Evolutionary conservation across 2,329 filamentous ascomycete genomes (phyloP).

Genomic region (Colletotrichum australisinense): DNA sequence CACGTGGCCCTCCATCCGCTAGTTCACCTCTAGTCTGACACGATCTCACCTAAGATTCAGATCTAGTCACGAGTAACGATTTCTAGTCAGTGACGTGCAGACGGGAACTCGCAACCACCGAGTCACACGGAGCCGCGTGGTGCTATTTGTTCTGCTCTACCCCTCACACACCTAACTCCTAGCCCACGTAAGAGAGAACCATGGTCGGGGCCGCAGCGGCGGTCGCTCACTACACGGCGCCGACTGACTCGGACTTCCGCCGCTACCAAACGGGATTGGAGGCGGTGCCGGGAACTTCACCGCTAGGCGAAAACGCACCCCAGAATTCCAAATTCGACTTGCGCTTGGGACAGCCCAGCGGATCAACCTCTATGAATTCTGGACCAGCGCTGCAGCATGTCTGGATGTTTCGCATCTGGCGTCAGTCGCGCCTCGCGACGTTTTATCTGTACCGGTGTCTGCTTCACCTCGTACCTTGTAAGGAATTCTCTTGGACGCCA

Average conservation of each 20-base stretch:
- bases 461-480: too few species aligned
- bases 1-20: not conserved
- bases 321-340: too few species aligned
- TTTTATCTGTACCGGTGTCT: too few species aligned
- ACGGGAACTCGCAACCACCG: constrained; percentile 18
- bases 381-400: too few species aligned
- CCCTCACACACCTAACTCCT: not conserved
- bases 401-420: too few species aligned
- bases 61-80: not conserved
- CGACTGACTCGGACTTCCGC: constrained; percentile 52
- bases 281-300: not conserved
- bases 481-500: too few species aligned
- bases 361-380: too few species aligned
- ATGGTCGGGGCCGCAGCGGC: constrained; percentile 38
- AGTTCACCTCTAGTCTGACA: not conserved
- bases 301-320: too few species aligned
- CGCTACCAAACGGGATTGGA: constrained; percentile 66
- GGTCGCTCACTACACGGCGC: constrained; percentile 37
- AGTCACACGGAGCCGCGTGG: constrained; percentile 1
- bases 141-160: not conserved
- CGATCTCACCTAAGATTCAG: not conserved
- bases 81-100: constrained; percentile 18
- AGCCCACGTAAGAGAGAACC: constrained; percentile 31
- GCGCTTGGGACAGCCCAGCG: too few species aligned
- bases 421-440: too few species aligned